Evolutionary conservation across 2,329 filamentous ascomycete genomes (phyloP).

Genomic region (Graphium sp.): DNA sequence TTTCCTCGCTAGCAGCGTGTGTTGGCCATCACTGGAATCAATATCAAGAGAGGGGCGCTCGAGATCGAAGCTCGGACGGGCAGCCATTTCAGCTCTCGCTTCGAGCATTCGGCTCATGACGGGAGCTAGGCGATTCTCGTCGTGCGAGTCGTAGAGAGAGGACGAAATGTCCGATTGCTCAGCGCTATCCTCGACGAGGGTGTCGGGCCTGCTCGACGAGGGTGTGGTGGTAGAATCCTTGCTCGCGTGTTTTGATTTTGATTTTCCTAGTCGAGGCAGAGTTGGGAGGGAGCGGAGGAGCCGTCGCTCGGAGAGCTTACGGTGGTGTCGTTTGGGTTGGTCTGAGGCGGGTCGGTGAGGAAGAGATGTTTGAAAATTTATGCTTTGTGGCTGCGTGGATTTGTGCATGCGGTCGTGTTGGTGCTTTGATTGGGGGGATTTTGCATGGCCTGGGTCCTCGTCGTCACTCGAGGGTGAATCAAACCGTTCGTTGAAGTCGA

Average conservation of each 20-base stretch:
- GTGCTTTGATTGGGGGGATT: conserved; percentile 1
- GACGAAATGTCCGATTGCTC: conserved; percentile 1
- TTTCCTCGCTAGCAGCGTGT: conserved; percentile 46
- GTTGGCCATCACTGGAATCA: conserved; percentile 16
- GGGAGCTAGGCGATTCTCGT: conserved; percentile 39
- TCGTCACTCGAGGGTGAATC: conserved; percentile 69
- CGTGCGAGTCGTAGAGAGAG: conserved; percentile 3
- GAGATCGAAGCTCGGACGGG: conserved; percentile 39
- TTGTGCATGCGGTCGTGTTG: too few relatives aligned
- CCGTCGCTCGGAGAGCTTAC: conserved; percentile 47
- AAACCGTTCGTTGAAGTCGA: conserved; percentile 69
- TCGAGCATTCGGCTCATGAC: conserved; percentile 67
- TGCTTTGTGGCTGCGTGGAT: too few relatives aligned
- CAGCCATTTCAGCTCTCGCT: conserved; percentile 46
- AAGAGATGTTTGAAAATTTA: too few relatives aligned
- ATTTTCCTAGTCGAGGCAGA: conserved; percentile 27
- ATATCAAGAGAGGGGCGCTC: conserved; percentile 22
- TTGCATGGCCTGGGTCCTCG: conserved; percentile 39
- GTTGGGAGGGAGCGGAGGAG: conserved; percentile 49
- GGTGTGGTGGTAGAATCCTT: conserved; percentile 8
- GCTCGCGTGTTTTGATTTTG: conserved; percentile 16
- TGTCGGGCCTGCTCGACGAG: conserved; percentile 1
- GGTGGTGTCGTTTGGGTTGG: conserved; percentile 22
- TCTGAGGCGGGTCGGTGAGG: too few relatives aligned
- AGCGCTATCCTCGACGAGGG: conserved; percentile 6